Evolutionary conservation across 2,329 filamentous ascomycete species (phyloP).

Genomic region (Didymella arachidicola): DNA sequence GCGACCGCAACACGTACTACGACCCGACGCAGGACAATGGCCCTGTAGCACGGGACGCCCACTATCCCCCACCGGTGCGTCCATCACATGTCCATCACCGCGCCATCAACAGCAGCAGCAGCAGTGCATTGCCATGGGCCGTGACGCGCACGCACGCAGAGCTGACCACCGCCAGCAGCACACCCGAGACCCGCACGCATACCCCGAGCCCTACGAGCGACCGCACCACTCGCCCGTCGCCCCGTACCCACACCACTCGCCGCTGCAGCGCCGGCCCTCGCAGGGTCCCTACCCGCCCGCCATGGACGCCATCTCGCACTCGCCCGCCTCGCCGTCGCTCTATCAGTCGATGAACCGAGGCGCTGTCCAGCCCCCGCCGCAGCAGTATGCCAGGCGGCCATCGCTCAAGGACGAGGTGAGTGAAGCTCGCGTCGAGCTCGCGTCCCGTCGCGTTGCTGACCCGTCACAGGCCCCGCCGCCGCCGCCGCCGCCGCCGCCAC

Average conservation of each 20-base stretch:
- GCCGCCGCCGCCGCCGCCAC: constrained; percentile 72
- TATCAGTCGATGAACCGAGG: constrained; percentile 45
- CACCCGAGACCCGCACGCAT: constrained; percentile 46
- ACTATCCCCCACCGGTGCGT: constrained; percentile 47
- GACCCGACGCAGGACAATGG: constrained; percentile 59
- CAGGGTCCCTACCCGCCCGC: constrained; percentile 42
- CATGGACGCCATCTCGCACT: constrained; percentile 50
- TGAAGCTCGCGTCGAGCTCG: constrained; percentile 14
- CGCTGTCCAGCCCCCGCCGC: constrained; percentile 48
- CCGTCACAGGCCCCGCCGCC: constrained; percentile 60
- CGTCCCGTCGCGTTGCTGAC: constrained; percentile 30
- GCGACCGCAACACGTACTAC: constrained; percentile 57
- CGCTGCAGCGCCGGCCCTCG: constrained; percentile 49
- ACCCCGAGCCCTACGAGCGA: constrained; percentile 49
- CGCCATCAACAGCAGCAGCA: not conserved
- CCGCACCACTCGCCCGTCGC: constrained; percentile 49
- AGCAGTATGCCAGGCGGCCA: constrained; percentile 40
- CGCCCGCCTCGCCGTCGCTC: constrained; percentile 49
- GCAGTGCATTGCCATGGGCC: not conserved
- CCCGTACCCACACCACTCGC: constrained; percentile 47
- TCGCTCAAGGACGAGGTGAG: constrained; percentile 50
- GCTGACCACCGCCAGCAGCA: constrained; percentile 37
- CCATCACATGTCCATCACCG: not conserved
- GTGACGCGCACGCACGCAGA: not conserved
- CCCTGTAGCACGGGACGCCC: constrained; percentile 39